Evolutionary conservation across 148 eudicot species (phyloP), one percentile per base, ranked within the genome.

Genomic region (Cornus controversa): DNA sequence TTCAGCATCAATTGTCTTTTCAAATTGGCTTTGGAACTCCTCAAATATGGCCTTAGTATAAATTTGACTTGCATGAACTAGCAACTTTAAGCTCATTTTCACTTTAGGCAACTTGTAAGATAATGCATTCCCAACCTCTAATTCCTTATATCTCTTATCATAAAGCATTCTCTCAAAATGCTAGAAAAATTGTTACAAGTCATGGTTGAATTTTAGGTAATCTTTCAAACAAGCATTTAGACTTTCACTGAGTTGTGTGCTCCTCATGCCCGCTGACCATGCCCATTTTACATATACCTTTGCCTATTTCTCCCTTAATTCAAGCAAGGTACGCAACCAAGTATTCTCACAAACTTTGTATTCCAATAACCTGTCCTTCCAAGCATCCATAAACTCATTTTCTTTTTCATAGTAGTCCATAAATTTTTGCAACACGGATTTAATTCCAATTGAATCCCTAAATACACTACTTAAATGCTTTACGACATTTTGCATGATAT

Each of bases 21-120:
- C 63, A 28, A 47, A 72, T 50, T 72, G 25, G 15, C 53, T 36
- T 72, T 72, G 64, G 26, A 72, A 72, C 26, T 72, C 75, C 37
- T 72, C 36, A 72, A 72, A 72, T 72, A 72, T 72, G 1, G 37
- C 24, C 36, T 53, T 72, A 5, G 64, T 72, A 37, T 72, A 72
- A 50, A 72, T 27, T 5, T 50, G 15, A 47, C 75, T 63, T 0
- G 37, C 75, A 4, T 53, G 60, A 23, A 10, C 26, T 60, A 71
- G 47, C 74, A 71, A 42, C 24, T 13, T n/a, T 1, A 47, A 28
- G 0, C 0, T 3, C 18, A 71, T 22, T 71, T 71, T 24, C 11
- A 71, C 18, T 27, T 10, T 70, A 16, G 73, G 73, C 28, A 71
- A 45, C 58, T 47, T 71, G 18, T 72, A 50, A 4, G 34, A 1